Percentiles rank a stretch among this genome's conserved stretches.
Conservation (phyloP, 768 basidiomycete genomes). For the Gymnopilus junonius region DNA sequence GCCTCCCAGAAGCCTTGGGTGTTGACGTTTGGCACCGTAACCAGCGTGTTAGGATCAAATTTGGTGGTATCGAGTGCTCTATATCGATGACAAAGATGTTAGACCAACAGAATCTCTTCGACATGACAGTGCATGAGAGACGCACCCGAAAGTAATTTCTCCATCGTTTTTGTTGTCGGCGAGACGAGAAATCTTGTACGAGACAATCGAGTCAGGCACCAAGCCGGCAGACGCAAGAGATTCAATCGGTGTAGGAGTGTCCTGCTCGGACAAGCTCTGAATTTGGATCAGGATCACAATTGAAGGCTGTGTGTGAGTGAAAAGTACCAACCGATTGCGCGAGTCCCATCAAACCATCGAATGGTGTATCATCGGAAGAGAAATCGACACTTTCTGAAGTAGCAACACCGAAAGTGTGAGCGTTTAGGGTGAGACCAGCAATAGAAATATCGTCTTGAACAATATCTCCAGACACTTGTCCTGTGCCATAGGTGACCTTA, state of each 20-base stretch:
- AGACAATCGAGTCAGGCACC: constrained; percentile 68
- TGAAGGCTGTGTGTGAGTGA: background rate
- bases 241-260: constrained; percentile 71
- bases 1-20: constrained; percentile 82
- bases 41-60: constrained; percentile 62
- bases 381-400: constrained; percentile 65
- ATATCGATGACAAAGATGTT: background rate
- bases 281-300: background rate
- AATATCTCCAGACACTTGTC: constrained; percentile 66
- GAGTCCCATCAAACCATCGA: constrained; percentile 81
- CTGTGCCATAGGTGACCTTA: constrained; percentile 71
- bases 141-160: constrained; percentile 70
- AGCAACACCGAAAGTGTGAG: constrained; percentile 74
- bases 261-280: constrained; percentile 67
- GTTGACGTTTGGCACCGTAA: constrained; percentile 68
- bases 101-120: background rate
- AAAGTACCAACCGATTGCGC: constrained; percentile 61
- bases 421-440: constrained; percentile 60
- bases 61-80: constrained; percentile 70
- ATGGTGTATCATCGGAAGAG: constrained; percentile 48
- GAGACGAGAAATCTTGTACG: constrained; percentile 81
- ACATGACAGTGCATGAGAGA: background rate
- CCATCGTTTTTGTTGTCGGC: constrained; percentile 75
- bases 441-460: constrained; percentile 65
- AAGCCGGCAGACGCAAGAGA: constrained; percentile 60